Base-by-base conservation (phyloP, 805 yeast species). In the Ogataea chonburiensis region DNA sequence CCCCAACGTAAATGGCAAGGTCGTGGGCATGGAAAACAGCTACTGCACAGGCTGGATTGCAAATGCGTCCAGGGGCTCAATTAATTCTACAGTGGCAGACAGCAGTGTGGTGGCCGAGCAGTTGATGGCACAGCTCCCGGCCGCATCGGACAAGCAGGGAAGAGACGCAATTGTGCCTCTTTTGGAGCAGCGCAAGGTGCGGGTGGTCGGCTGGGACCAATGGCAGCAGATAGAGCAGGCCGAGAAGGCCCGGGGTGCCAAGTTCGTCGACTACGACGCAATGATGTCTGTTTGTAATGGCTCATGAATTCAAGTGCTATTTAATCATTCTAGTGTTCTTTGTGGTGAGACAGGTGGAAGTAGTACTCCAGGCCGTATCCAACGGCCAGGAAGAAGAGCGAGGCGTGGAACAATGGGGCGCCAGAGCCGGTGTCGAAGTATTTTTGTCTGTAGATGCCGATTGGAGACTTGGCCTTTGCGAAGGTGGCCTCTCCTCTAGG, bases 341-440 rank as follows among this genome's bases (percentile, higher is more conserved):
- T 73, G 63, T 72, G 76, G 58, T 75, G 80, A 59, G 79, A 69
- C 60, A 76, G 78, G 73, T 91, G 97, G 80, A 86, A 78, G 74
- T 81, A 84, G 79, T 89, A 89, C 72, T 89, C 96, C 70, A 86
- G 71, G 48, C 87, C 73, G 83, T 89, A 89, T 58, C 97, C 96
- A 42, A 85, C 70, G 48, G 75, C 62, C 52, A 86, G 63, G 64
- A 87, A 64, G 62, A 75, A 76, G 40, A 75, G 58, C 45, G 87
- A 82, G 52, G 81, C 70, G 69, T 88, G 96, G 53, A 86, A 58
- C 56, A 86, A 71, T 61, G 95, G 95, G 64, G 75, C 79, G 62
- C 88, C 94, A 34, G 86, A 72, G 49, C 89, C 91, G 57, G 84
- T 82, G 58, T 83, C 85, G 58, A 84, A 82, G 76, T 75, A 88